Conservation (phyloP, 1,139 yeast species). For the Candida labiduridarum region DNA sequence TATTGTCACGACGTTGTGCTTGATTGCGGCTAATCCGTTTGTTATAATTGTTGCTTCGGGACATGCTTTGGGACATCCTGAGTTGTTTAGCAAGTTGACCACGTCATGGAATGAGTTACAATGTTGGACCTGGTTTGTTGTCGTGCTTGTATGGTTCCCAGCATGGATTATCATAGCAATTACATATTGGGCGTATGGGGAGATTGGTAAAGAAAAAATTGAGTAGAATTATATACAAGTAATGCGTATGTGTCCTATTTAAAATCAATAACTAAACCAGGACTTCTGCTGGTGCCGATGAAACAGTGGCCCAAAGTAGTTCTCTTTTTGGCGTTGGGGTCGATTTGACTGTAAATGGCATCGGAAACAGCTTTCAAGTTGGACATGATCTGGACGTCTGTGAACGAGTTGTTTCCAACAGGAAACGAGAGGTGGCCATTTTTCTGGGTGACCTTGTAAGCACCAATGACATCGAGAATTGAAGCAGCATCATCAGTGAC, state of each 20-base stretch:
- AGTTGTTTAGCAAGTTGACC: constrained; percentile 52
- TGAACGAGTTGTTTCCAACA: constrained; percentile 77
- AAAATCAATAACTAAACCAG: constrained; percentile 17
- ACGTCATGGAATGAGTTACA: constrained; percentile 71
- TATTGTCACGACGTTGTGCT: constrained; percentile 35
- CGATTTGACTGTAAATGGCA: constrained; percentile 49
- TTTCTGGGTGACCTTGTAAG: constrained; percentile 73
- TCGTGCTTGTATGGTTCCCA: constrained; percentile 81
- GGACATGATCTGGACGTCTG: constrained; percentile 72
- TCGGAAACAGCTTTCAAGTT: constrained; percentile 73
- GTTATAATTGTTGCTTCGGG: constrained; percentile 41
- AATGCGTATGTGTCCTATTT: constrained; percentile 7
- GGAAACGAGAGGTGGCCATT: constrained; percentile 63
- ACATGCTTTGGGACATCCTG: constrained; percentile 30
- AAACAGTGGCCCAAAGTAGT: constrained; percentile 15
- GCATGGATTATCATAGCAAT: constrained; percentile 64
- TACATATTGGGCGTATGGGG: constrained; percentile 20
- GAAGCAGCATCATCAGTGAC: constrained; percentile 65
- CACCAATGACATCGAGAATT: constrained; percentile 22
- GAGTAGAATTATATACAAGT: constrained; percentile 5
- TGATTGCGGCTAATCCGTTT: constrained; percentile 57
- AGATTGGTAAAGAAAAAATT: constrained; percentile 7
- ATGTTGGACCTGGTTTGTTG: constrained; percentile 86
- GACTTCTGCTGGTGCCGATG: constrained; percentile 14
- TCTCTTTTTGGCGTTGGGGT: constrained; percentile 14